These are phyloP conservation scores for Cladosporium phlei DNA, from an alignment of 2,329 filamentous ascomycete species.

Conservation along the genomic window DNA sequence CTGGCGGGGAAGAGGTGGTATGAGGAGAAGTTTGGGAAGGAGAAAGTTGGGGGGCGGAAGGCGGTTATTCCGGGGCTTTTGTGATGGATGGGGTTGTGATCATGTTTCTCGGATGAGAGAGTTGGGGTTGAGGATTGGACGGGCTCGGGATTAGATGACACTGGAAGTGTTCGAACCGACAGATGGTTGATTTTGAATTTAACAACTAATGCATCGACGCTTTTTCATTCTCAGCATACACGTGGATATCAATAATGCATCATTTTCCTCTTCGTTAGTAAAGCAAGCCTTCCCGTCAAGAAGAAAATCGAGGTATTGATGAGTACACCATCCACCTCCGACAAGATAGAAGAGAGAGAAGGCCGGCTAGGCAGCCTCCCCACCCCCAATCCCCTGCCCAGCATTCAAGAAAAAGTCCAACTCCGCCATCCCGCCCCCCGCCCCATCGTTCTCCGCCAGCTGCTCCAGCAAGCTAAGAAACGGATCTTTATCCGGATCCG, in stretches of 20 bases:
- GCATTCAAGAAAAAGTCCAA: constrained; percentile 70
- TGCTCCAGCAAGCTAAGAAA: constrained; percentile 76
- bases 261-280: constrained; percentile 1
- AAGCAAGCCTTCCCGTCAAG: not conserved
- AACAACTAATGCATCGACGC: no score
- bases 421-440: constrained; percentile 60
- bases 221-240: no score
- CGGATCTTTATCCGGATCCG: constrained; percentile 65
- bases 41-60: constrained; percentile 69
- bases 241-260: constrained; percentile 4
- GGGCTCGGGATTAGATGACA: no score
- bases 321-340: not conserved
- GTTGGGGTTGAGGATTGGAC: no score
- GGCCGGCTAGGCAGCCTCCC: not conserved
- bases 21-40: constrained; percentile 75
- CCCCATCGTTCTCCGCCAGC: constrained; percentile 73
- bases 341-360: not conserved
- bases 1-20: constrained; percentile 83
- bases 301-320: not conserved
- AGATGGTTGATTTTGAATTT: no score
- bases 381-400: constrained; percentile 14
- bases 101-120: no score
- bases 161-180: no score
- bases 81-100: no score
- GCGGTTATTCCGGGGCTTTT: constrained; percentile 63